phyloP scores from a whole-genome alignment of 495 filamentous ascomycete species.

The Lasiosphaeria hispida region DNA sequence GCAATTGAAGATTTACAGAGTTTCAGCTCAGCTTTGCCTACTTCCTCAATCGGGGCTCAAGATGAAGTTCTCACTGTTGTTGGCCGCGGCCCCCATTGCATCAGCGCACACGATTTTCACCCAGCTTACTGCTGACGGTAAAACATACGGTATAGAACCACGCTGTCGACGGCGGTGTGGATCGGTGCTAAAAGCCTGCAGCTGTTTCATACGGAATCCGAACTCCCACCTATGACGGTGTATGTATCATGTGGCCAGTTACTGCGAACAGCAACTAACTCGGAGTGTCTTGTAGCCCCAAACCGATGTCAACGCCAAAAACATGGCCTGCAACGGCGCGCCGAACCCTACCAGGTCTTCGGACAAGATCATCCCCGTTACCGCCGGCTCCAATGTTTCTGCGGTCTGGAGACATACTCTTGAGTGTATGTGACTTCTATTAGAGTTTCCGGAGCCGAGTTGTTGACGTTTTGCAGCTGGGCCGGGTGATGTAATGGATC shows the following conservation, averaged over 20 bases:
- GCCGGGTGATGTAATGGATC: conserved; percentile 46
- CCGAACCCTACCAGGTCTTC: conserved; percentile 49
- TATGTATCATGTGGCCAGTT: background rate
- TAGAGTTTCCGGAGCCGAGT: background rate
- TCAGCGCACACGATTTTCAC: conserved; percentile 52
- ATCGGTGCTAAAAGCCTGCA: background rate
- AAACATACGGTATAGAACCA: conserved; percentile 23
- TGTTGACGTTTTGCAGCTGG: conserved; percentile 22
- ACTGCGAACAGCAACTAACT: background rate
- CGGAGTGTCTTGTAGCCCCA: conserved; percentile 33
- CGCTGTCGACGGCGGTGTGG: background rate
- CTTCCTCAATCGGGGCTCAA: background rate
- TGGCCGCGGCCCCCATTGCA: conserved; percentile 25
- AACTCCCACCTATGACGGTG: conserved; percentile 37
- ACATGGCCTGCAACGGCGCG: conserved; percentile 54
- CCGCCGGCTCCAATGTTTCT: conserved; percentile 42
- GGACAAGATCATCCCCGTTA: conserved; percentile 43
- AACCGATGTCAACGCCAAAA: conserved; percentile 45
- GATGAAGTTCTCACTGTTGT: conserved; percentile 16
- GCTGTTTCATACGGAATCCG: conserved; percentile 31
- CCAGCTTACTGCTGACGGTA: conserved; percentile 39
- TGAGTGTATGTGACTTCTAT: conserved; percentile 19
- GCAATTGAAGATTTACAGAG: no score
- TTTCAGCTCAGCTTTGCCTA: no score
- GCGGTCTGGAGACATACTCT: conserved; percentile 48